Conservation (phyloP, 306 rosid species). For the Erythrophleum fordii region DNA sequence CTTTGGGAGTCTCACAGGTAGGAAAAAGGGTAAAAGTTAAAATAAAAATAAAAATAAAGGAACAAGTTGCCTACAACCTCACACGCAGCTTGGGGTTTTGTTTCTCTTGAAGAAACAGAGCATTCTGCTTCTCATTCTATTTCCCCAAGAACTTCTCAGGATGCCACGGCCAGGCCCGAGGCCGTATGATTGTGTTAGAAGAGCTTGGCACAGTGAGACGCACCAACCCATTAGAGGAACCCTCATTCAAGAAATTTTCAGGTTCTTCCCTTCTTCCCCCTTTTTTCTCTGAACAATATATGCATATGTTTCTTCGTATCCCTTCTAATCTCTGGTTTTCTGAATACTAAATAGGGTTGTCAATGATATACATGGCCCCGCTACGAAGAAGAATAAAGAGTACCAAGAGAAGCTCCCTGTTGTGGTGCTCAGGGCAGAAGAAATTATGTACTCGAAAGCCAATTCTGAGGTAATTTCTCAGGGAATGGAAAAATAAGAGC, state of each 20-base stretch:
- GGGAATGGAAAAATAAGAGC: neutral
- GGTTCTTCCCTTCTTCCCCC: constrained; percentile 44
- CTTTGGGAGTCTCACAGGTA: neutral
- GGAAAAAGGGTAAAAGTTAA: neutral
- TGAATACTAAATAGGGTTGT: constrained; percentile 55
- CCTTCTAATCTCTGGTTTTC: constrained; percentile 13
- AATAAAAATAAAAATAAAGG: neutral
- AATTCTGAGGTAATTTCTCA: constrained; percentile 63
- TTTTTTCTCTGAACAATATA: neutral
- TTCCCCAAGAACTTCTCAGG: constrained; percentile 3
- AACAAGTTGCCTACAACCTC: neutral
- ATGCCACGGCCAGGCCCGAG: constrained; percentile 84
- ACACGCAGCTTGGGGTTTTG: neutral
- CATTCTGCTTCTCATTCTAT: constrained; percentile 18
- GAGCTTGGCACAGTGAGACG: constrained; percentile 86
- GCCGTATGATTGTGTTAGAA: constrained; percentile 76
- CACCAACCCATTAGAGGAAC: constrained; percentile 86
- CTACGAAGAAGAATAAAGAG: constrained; percentile 76
- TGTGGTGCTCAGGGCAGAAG: constrained; percentile 80
- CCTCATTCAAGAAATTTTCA: constrained; percentile 86
- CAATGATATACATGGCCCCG: constrained; percentile 60
- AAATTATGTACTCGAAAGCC: constrained; percentile 85
- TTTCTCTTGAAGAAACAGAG: constrained; percentile 40
- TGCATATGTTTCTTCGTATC: neutral
- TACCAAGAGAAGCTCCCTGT: constrained; percentile 86